Percentiles rank a stretch among this genome's conserved stretches.
These are phyloP conservation scores for Scedosporium aurantiacum DNA, from an alignment of 2,329 filamentous ascomycete species.

Conservation along the genomic window DNA sequence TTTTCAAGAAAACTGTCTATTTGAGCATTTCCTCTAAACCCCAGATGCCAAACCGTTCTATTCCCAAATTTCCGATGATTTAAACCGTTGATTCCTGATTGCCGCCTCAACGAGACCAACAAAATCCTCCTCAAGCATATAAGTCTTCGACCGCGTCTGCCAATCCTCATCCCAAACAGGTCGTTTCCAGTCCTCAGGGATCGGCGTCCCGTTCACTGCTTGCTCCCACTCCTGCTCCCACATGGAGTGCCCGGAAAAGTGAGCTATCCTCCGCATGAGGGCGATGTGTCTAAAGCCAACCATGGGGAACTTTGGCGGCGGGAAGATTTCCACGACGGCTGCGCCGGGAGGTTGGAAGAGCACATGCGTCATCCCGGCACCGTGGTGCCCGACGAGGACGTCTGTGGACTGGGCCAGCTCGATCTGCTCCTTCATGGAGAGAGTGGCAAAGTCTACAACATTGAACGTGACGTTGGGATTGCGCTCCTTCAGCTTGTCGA, in stretches of 20 bases:
- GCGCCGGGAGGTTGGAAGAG: slow-evolving; percentile 26
- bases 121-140: neutral
- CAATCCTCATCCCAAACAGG: neutral
- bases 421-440: slow-evolving; percentile 26
- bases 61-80: neutral
- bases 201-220: neutral
- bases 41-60: too few relatives aligned
- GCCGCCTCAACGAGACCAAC: neutral
- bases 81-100: neutral
- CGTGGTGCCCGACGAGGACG: slow-evolving; percentile 31
- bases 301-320: slow-evolving; percentile 13
- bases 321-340: slow-evolving; percentile 31
- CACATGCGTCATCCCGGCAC: slow-evolving; percentile 29
- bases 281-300: slow-evolving; percentile 29
- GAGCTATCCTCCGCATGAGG: slow-evolving; percentile 22
- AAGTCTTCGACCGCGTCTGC: neutral
- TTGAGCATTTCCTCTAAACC: too few relatives aligned
- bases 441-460: slow-evolving; percentile 25
- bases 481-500: slow-evolving; percentile 15
- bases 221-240: slow-evolving; percentile 6
- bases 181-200: neutral
- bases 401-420: slow-evolving; percentile 23
- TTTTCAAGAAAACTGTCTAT: too few relatives aligned
- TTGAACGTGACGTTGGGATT: slow-evolving; percentile 19
- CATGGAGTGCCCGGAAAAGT: slow-evolving; percentile 24